A percentile compares a stretch with the other conserved stretches of the same genome.
Evolutionary conservation across 2,329 filamentous ascomycete genomes (phyloP).

Genomic region (Pyricularia sp.): DNA sequence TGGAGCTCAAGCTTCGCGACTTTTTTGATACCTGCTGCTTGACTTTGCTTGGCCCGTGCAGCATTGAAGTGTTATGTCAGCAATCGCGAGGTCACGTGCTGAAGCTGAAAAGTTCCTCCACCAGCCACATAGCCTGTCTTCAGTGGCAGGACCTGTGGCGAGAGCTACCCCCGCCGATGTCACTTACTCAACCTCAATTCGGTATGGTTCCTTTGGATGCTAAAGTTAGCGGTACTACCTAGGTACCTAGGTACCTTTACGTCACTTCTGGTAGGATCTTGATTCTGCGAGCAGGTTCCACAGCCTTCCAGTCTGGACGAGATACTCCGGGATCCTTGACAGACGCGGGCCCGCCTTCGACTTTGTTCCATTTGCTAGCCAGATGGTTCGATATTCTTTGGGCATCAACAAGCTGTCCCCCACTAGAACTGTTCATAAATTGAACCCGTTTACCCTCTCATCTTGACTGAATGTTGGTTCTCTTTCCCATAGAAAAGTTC

Average conservation of each 20-base stretch:
- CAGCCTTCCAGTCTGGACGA: neutral
- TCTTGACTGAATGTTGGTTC: neutral
- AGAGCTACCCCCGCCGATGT: neutral
- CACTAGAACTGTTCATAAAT: slow-evolving; percentile 1
- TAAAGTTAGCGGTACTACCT: neutral
- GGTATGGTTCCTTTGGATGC: neutral
- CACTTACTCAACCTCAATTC: neutral
- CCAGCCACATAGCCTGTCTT: neutral
- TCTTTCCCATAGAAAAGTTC: neutral
- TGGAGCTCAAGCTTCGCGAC: neutral
- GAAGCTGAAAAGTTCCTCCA: neutral
- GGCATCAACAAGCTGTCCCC: neutral
- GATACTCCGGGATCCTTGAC: neutral
- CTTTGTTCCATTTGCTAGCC: neutral
- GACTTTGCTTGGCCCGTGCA: neutral
- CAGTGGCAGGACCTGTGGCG: neutral
- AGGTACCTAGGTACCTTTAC: neutral
- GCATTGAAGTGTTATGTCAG: neutral
- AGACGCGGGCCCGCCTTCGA: neutral
- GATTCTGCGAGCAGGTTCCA: neutral
- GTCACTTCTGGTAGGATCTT: neutral
- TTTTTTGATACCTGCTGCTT: neutral
- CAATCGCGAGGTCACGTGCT: neutral
- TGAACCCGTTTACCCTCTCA: neutral
- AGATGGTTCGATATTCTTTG: slow-evolving; percentile 1